Percentiles rank a stretch among this genome's conserved stretches.
Evolutionary conservation across 306 rosid genomes (phyloP).

Genomic region (Prunus dulcis): DNA sequence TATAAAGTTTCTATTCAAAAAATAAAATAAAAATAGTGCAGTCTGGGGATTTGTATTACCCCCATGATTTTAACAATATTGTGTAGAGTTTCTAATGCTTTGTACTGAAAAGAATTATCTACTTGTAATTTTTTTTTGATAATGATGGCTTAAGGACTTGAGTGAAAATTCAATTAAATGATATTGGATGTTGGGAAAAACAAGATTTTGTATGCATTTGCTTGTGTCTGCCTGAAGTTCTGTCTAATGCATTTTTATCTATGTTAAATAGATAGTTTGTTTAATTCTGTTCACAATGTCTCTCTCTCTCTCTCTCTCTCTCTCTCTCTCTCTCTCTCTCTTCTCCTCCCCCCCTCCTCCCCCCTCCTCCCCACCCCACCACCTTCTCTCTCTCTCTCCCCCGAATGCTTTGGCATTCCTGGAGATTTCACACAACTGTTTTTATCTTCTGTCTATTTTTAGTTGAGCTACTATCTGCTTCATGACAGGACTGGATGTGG

Average conservation of each 20-base stretch:
- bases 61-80: neutral
- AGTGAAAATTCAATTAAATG: neutral
- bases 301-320: neutral
- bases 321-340: neutral
- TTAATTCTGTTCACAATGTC: neutral
- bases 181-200: neutral
- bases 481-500: conserved; percentile 92
- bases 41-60: neutral
- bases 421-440: conserved; percentile 9
- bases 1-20: too few species aligned
- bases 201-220: neutral
- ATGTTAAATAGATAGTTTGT: neutral
- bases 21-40: too few species aligned
- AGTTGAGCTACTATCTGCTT: conserved; percentile 21
- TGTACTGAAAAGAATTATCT: neutral
- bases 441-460: conserved; percentile 23
- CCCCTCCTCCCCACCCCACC: too few species aligned
- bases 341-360: accelerated
- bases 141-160: neutral
- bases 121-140: neutral
- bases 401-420: conserved; percentile 12
- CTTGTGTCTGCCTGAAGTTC: neutral
- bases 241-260: neutral
- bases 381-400: neutral
- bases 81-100: neutral